phyloP scores from a whole-genome alignment of 176 grass and related monocot species.

The Leersia perrieri region DNA sequence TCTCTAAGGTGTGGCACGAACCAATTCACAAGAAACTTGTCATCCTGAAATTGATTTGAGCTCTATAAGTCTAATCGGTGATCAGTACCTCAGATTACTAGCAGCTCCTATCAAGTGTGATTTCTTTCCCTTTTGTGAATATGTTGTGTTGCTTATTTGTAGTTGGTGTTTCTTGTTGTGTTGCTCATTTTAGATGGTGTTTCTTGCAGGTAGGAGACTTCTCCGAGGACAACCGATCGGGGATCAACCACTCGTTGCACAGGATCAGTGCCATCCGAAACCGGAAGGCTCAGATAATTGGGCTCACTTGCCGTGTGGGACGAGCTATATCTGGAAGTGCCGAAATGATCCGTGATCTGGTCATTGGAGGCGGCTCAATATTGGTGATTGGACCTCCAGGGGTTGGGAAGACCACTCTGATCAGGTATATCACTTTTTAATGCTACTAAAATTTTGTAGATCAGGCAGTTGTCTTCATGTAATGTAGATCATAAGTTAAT shows the following conservation, averaged over 20 bases:
- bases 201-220: constrained; percentile 79
- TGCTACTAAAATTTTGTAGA: not conserved
- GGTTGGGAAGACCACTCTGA: constrained; percentile 95
- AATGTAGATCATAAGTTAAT: not conserved
- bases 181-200: not conserved
- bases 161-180: not conserved
- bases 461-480: not conserved
- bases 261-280: constrained; percentile 94
- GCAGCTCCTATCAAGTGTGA: not conserved
- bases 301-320: constrained; percentile 89
- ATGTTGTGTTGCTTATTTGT: not conserved
- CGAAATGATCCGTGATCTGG: constrained; percentile 87
- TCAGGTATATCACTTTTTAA: constrained; percentile 53
- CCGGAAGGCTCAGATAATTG: constrained; percentile 81
- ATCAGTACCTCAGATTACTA: not conserved
- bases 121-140: not conserved
- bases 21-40: not conserved
- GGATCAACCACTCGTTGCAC: constrained; percentile 90
- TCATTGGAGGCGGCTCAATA: constrained; percentile 74
- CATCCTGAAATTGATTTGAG: not conserved
- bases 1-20: constrained; percentile 62
- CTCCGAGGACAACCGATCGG: constrained; percentile 90
- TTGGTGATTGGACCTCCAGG: constrained; percentile 93
- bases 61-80: not conserved
- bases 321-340: constrained; percentile 87